A percentile compares a stretch with the other conserved stretches of the same genome.
Conservation (phyloP, 768 basidiomycete genomes). For the Lactarius tabidus region DNA sequence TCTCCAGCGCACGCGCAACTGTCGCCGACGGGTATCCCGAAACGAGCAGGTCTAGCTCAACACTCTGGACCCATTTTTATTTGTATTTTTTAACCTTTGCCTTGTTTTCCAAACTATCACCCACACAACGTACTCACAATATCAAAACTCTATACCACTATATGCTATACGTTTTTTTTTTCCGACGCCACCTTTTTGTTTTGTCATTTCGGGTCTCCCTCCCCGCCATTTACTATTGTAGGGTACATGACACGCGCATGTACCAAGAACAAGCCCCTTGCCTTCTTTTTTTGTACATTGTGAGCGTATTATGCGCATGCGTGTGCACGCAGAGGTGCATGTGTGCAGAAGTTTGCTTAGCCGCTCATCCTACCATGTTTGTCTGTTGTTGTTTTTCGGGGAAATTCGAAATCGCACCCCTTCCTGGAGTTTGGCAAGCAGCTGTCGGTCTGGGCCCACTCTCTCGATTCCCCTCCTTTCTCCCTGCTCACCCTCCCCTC, state of each 20-base stretch:
- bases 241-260: background rate
- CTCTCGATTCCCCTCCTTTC: background rate
- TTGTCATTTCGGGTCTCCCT: background rate
- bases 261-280: background rate
- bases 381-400: background rate
- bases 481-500: background rate
- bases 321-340: background rate
- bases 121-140: background rate
- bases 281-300: background rate
- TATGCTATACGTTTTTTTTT: background rate
- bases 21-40: conserved; percentile 16
- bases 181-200: background rate
- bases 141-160: background rate
- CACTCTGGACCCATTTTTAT: background rate
- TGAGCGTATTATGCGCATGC: background rate
- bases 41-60: conserved; percentile 10
- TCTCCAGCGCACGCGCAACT: background rate
- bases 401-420: background rate
- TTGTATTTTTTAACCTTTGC: background rate
- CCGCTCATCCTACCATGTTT: background rate
- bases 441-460: background rate
- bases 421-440: background rate
- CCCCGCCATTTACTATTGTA: background rate
- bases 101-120: background rate
- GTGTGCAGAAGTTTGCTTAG: background rate